Percentiles rank a stretch among this genome's conserved stretches.
phyloP scores from a whole-genome alignment of 1,284 basidiomycete genomes.

The Chondrostereum purpureum region DNA sequence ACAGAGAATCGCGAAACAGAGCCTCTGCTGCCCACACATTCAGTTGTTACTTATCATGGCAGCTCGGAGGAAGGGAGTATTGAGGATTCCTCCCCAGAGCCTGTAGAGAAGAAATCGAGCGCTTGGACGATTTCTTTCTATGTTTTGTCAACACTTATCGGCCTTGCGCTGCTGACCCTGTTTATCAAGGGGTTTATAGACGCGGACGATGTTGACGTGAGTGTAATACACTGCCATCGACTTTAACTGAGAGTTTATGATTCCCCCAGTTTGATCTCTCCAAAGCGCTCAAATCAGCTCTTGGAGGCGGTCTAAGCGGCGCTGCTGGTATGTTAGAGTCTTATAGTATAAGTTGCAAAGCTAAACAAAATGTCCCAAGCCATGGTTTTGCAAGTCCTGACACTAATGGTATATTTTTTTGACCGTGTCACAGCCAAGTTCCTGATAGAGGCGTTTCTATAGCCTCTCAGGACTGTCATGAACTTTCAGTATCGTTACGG shows the following conservation, averaged over 20 bases:
- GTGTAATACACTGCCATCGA: conserved; percentile 17
- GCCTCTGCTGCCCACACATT: neutral
- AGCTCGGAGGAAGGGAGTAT: too few species aligned
- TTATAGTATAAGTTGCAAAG: too few species aligned
- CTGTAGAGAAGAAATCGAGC: conserved; percentile 11
- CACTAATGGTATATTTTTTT: conserved; percentile 58
- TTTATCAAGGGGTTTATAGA: conserved; percentile 69
- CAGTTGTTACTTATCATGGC: too few species aligned
- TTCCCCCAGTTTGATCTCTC: conserved; percentile 64
- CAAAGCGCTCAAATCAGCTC: conserved; percentile 68
- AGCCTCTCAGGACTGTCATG: conserved; percentile 83
- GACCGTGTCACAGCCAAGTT: conserved; percentile 7
- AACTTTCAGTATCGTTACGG: conserved; percentile 89
- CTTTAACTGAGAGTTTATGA: neutral
- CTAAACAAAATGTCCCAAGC: too few species aligned
- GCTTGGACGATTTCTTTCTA: conserved; percentile 20
- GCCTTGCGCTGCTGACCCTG: conserved; percentile 34
- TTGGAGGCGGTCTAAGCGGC: conserved; percentile 82
- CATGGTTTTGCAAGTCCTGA: conserved; percentile 85
- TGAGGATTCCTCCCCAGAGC: conserved; percentile 10
- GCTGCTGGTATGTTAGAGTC: conserved; percentile 63
- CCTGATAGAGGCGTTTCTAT: neutral
- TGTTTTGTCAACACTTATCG: conserved; percentile 26
- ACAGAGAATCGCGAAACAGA: neutral
- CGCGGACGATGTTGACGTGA: conserved; percentile 57